Evolutionary conservation across 768 basidiomycete species (phyloP), one percentile per base, ranked within the genome.

Genomic region (Auricularia sp.): DNA sequence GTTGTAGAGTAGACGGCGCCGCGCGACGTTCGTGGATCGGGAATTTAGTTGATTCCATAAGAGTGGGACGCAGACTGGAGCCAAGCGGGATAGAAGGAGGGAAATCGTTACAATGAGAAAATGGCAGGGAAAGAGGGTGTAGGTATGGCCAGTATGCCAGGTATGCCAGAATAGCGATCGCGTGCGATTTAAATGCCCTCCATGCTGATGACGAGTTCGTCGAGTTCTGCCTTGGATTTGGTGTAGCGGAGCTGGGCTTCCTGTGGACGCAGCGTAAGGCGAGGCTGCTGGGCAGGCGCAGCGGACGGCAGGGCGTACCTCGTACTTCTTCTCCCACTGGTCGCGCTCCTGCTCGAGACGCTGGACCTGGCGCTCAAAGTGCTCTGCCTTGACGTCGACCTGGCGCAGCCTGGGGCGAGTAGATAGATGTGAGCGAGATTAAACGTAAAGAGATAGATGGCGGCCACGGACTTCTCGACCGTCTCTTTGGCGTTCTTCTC

Each of bases 401-500:
- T 96, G 92, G 67, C 96, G 83, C 70, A 99, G 82, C 76, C 96
- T 98, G 70, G 29, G 29, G 29, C 53, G 62, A 43, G 61, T 43
- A 64, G 12, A 35, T 34, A 18, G 63, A 64, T 29, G 61, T 61
- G 62, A 58, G 64, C 33, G 54, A 23, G 34, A 61, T 18, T 34
- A 63, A 36, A 4, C 35, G 33, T 63, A 21, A 39, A 42, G 12
- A 14, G 56, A 5, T 23, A 59, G 11, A 59, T 14, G 16, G 56
- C 53, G 33, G 29, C 33, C 34, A 84, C 91, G 71, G 73, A 97
- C 96, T 93, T 96, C 77, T 98, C 97, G 36, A 90, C 87, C 1
- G 93, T 95, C 72, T 98, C 96, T 78, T 96, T 96, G 68, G 93
- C 79, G 72, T 93, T 93, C 85, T 93, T 95, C 82, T 99, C 97